phyloP scores from a whole-genome alignment of 164 flowering plant genomes.

The Magnolia officinalis region DNA sequence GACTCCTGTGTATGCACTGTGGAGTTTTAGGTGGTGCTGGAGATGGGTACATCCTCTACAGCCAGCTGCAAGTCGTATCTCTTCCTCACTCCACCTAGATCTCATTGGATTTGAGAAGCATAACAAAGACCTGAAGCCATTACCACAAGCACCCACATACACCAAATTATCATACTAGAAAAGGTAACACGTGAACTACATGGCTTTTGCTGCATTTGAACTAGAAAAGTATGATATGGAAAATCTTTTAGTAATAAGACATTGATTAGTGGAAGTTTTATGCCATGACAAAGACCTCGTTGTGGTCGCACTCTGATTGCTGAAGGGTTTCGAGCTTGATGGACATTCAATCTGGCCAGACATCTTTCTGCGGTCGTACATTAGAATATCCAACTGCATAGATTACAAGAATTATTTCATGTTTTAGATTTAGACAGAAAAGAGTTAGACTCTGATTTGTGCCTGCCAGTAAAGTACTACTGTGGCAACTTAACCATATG shows the following conservation, averaged over 20 bases:
- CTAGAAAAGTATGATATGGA: background rate
- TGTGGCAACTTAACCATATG: background rate
- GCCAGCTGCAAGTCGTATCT: slow-evolving; percentile 65
- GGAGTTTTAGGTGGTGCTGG: slow-evolving; percentile 45
- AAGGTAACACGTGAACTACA: background rate
- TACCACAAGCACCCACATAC: background rate
- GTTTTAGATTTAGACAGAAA: slow-evolving; percentile 2
- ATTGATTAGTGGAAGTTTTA: background rate
- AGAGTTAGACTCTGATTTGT: background rate
- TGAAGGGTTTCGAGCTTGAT: slow-evolving; percentile 13
- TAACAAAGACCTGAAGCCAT: slow-evolving; percentile 11
- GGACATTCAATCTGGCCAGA: slow-evolving; percentile 50
- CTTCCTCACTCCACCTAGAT: slow-evolving; percentile 59
- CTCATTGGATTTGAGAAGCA: slow-evolving; percentile 24
- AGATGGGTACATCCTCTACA: slow-evolving; percentile 36
- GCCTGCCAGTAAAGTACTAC: background rate
- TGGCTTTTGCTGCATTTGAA: background rate
- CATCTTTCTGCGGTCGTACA: slow-evolving; percentile 59
- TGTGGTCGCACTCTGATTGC: slow-evolving; percentile 13
- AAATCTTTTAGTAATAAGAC: background rate
- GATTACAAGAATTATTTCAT: background rate
- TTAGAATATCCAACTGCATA: slow-evolving; percentile 56
- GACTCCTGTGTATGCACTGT: slow-evolving; percentile 64
- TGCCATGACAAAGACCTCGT: slow-evolving; percentile 24
- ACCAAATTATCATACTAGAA: slow-evolving; percentile 8